phyloP scores from a whole-genome alignment of 345 rosid species.

The Bretschneidera sinensis region DNA sequence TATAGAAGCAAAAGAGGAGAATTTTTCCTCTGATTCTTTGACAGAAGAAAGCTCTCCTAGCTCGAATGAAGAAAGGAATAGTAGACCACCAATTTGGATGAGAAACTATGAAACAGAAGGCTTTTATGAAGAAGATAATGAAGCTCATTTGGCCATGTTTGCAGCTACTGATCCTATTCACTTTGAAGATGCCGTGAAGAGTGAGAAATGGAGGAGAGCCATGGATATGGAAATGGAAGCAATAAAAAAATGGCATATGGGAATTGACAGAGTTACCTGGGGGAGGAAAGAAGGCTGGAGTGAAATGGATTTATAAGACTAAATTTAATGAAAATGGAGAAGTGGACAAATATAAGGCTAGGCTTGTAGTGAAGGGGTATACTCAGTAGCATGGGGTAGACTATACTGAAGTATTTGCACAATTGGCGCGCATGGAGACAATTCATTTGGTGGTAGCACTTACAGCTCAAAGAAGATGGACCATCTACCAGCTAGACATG shows the following conservation, averaged over 20 bases:
- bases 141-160: background rate
- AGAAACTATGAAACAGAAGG: background rate
- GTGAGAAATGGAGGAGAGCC: background rate
- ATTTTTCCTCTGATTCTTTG: background rate
- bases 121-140: too few species aligned
- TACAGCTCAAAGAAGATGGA: background rate
- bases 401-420: too few species aligned
- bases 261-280: too few species aligned
- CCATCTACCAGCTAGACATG: background rate
- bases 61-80: background rate
- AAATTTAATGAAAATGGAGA: too few species aligned
- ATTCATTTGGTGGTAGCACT: background rate
- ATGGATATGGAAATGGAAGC: background rate
- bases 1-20: background rate
- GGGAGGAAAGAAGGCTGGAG: too few species aligned
- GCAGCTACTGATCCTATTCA: background rate
- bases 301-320: too few species aligned
- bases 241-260: constrained; percentile 1
- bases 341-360: too few species aligned
- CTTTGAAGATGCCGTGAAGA: background rate
- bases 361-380: too few species aligned
- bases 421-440: background rate
- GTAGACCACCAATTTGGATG: constrained; percentile 9
- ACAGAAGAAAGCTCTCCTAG: too few species aligned
- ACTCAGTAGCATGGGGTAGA: too few species aligned